Evolutionary conservation across 768 basidiomycete genomes (phyloP), one percentile per base, ranked within the genome.

Genomic region (Amanita rimosa): DNA sequence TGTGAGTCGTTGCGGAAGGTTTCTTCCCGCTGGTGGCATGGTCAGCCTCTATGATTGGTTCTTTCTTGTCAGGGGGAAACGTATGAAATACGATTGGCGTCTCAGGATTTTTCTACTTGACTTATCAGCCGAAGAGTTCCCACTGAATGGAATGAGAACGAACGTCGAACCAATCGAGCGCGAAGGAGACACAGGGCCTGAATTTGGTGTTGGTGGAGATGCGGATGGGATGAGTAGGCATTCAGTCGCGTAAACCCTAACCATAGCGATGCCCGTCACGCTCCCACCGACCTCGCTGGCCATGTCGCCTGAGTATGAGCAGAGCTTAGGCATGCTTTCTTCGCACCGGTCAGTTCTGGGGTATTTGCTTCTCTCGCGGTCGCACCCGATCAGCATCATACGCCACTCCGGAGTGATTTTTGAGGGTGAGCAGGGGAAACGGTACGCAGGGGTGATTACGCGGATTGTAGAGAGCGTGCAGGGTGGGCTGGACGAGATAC

Each of bases 261-360:
- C 45, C 45, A 35, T 19, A 46, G 3, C 34, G 4, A 44, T 44
- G 43, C 43, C 43, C 19, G 29, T 17, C 3, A 44, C 43, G 22
- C 19, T 8, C 34, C 44, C 45, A 16, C 29, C 19, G 3, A 31
- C 14, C 34, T 36, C 33, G 21, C 34, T 26, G 33, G 14, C 14
- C 21, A 76, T 83, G 65, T 73, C 84, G 10, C 79, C 85, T n/a
- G 89, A 91, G 58, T 78, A 93, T 43, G 90, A 92, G 62, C 77
- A 82, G 54, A 92, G 83, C 0, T 73, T 94, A 10, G 63, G 81
- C 0, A 65, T 83, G 53, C 72, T 95, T 46, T 83, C 88, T 1
- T 75, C 85, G 4, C 86, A 94, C 59, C 76, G 87, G 14, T 83
- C 87, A 16, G 90, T 94, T 3, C 76, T 90, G 5, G 91, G 92